Evolutionary conservation across 768 basidiomycete genomes (phyloP).

Genomic region (Suillus sp.): DNA sequence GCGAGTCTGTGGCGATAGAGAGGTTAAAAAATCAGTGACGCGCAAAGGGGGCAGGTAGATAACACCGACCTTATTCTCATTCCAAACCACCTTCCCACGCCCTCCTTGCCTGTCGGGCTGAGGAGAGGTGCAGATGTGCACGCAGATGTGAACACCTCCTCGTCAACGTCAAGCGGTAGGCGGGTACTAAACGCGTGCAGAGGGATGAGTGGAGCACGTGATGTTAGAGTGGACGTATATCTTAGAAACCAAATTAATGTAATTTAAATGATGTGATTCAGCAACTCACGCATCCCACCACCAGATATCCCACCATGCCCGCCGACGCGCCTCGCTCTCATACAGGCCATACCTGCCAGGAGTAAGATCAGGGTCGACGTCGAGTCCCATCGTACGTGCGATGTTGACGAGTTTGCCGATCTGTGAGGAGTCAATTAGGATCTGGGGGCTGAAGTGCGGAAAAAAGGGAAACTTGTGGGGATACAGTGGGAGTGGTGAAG

Average conservation of each 20-base stretch:
- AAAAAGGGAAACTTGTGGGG: too few species aligned
- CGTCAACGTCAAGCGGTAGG: constrained; percentile 59
- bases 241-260: not conserved
- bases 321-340: constrained; percentile 52
- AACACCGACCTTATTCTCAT: constrained; percentile 49
- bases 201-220: constrained; percentile 48
- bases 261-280: not conserved
- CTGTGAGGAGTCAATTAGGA: constrained; percentile 30
- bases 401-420: constrained; percentile 71
- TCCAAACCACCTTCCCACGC: constrained; percentile 49
- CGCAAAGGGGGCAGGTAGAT: not conserved
- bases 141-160: constrained; percentile 49
- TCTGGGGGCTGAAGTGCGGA: not conserved
- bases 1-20: constrained; percentile 47
- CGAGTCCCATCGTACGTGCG: constrained; percentile 65
- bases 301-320: constrained; percentile 80
- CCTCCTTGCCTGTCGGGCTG: constrained; percentile 24
- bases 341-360: constrained; percentile 49
- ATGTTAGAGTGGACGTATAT: constrained; percentile 5
- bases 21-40: constrained; percentile 5
- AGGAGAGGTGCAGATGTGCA: constrained; percentile 47
- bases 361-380: constrained; percentile 57
- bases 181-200: constrained; percentile 56
- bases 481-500: not conserved
- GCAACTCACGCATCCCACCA: constrained; percentile 75